Base-by-base conservation (phyloP, 2,329 filamentous ascomycete genomes). In the Clonostachys sp. region DNA sequence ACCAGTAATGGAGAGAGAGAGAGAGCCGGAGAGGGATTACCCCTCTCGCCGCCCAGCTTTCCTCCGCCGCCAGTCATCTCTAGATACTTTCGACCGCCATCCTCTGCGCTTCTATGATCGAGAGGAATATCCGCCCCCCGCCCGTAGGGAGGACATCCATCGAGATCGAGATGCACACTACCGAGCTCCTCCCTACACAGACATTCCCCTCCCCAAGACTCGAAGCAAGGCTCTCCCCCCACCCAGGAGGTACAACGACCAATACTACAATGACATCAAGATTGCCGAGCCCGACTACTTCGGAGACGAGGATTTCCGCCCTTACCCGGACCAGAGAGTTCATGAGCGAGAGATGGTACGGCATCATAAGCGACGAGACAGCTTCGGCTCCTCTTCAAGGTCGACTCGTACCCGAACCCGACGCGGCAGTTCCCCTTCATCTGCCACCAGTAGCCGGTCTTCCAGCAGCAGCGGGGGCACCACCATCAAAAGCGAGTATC, bases 61-160 rank as follows among this genome's bases (percentile, higher is more conserved):
- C 53, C 61, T 94, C 45, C 81, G 91, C 49, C 82, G 91, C 41
- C 91, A 95, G 64, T 95, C 90, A 13, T 95, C 90, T 45, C 75
- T 96, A 38, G 91, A 96, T 64, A 95, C 88, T 0, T 96, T 90
- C 61, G 91, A 96, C 66, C 84, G 91, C 44, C 83, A 83, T 30
- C 86, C 88, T 2, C 60, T 67, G 4, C 67, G 67, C 9, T 72
- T 75, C 54, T 74, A 73, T 46, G 75, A 85, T 36, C 70, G 61
- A 47, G 80, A 83, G 45, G 82, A 87, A 51, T 83, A 84, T 55
- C 74, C 77, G n/a, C 74, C 80, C n/a, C 81, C 82, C 2, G 73
- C 72, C 12, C 66, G 73, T 46, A 64, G 72, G 5, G 68, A 72
- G 47, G 77, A 73, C 49, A 64, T 70, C 53, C 71, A 67, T 44